These are phyloP conservation scores for Hypsizygus ulmarius DNA, from an alignment of 1,284 basidiomycete genomes.

Conservation along the genomic window DNA sequence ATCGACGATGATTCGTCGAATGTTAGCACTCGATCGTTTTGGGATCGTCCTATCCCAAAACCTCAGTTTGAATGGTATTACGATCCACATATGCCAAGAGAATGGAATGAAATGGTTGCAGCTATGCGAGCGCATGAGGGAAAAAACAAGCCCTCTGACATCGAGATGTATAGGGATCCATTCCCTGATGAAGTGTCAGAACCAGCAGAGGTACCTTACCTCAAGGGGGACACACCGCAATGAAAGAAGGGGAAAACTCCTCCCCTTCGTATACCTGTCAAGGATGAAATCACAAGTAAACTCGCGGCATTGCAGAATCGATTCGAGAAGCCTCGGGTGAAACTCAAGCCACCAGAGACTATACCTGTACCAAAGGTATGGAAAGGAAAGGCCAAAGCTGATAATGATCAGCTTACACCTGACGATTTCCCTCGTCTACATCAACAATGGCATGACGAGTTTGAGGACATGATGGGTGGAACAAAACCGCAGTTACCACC, in stretches of 20 bases:
- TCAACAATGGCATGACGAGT: conserved; percentile 2
- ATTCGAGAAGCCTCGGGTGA: background rate
- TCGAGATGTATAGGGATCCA: background rate
- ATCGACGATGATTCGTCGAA: background rate
- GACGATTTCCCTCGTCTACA: background rate
- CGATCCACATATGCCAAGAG: background rate
- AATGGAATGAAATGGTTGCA: conserved; percentile 2
- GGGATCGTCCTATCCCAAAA: conserved; percentile 1
- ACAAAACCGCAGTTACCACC: conserved; percentile 5
- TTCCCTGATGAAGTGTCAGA: background rate
- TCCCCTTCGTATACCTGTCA: background rate
- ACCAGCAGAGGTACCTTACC: background rate
- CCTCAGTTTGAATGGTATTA: background rate
- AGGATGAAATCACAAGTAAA: background rate
- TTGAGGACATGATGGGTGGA: background rate
- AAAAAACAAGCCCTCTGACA: too few relatives aligned
- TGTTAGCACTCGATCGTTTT: background rate
- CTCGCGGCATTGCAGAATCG: background rate
- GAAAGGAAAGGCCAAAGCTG: background rate
- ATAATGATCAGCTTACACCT: background rate
- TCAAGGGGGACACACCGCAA: background rate
- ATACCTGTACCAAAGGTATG: background rate
- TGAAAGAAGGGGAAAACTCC: background rate
- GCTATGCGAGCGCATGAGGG: background rate
- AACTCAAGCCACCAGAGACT: background rate